Evolutionary conservation across 805 yeast species (phyloP), one percentile per base, ranked within the genome.

Genomic region (Saccharomycopsis sp.): DNA sequence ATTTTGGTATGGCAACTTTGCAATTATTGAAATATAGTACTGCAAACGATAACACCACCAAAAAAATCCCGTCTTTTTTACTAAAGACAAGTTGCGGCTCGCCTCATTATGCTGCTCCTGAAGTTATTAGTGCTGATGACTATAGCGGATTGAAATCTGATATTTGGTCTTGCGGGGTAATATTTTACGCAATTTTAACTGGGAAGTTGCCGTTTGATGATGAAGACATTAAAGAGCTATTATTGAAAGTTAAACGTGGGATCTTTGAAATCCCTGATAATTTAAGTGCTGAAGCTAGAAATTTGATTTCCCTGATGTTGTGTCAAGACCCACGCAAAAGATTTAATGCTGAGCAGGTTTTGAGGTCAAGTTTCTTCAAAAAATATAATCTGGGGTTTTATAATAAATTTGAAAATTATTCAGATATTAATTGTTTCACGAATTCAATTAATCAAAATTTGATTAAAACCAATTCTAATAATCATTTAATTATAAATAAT

Each of bases 91-190:
- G 86, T 13, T 85, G 94, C 66, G 94, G 94, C 3, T 81, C 89
- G 19, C 94, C 94, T 16, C 94, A 85, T 65, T 85, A 85, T 61
- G 93, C 93, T 4, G 85, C 94, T 2, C 94, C 94, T 0, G 94
- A 85, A 62, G 84, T 85, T 51, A 90, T 85, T 16, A 72, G 79
- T 55, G 90, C 93, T 14, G 74, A 75, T 55, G 75, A 77, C 44
- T 85, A 85, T 56, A 88, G 84, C 61, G 94, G 94, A 16, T 80
- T 85, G 24, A 88, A 89, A 28, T 79, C 88, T 49, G 94, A 85
- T 64, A 82, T 85, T 33, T 85, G 94, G 94, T 82, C 90, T 4
- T 84, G 93, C 65, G 94, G 94, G 58, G 85, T 85, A 36, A 83
- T 85, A 37, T 65, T 84, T 40, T 85, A 81, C 64, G 93, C 93